Base-by-base conservation (phyloP, 768 basidiomycete species). In the Pisolithus albus region DNA sequence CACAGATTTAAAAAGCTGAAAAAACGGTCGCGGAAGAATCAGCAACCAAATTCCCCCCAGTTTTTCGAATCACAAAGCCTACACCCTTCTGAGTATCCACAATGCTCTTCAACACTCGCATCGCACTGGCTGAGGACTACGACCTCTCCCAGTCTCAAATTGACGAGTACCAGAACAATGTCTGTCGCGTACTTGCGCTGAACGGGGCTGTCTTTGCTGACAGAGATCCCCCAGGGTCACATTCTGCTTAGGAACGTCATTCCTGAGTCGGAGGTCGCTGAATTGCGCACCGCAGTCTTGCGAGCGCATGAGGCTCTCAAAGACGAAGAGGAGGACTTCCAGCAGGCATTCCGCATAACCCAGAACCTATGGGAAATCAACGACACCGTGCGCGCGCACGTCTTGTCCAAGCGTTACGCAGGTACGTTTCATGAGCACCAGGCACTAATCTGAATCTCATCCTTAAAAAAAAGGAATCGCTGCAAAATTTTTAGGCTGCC, bases 331-430 rank as follows among this genome's bases (percentile, higher is more conserved):
- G 50, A 51, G 23, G 36, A 42, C 50, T 51, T 44, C 50, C 32
- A 51, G 19, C 39, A 51, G 43, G 50, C 50, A 28, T 51, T 51
- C 50, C 50, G 50, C 32, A 32, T 45, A 1, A 51, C 50, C 16
- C 42, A 51, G 26, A 51, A 51, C 28, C 32, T 51, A 11, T 51
- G 50, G 50, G 50, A 51, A 39, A 40, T 51, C 19, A 51, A 51
- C 44, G 32, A 51, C 26, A 26, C 43, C 42, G 50, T 51, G 7
- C 50, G 50, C 7, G 50, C 43, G 15, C 50, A 51, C 32, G 50
- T 51, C 43, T 37, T 51, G 28, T 51, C 50, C 16, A 45, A 51
- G 21, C 50, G 50, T 16, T 51, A 51, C 23, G 50, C 50, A 37
- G 42, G 32, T 34, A 24, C 9, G 30, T 44, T 23, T 36, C 15